Evolutionary conservation across 2,329 filamentous ascomycete species (phyloP).

Genomic region (Diaporthe helianthi): DNA sequence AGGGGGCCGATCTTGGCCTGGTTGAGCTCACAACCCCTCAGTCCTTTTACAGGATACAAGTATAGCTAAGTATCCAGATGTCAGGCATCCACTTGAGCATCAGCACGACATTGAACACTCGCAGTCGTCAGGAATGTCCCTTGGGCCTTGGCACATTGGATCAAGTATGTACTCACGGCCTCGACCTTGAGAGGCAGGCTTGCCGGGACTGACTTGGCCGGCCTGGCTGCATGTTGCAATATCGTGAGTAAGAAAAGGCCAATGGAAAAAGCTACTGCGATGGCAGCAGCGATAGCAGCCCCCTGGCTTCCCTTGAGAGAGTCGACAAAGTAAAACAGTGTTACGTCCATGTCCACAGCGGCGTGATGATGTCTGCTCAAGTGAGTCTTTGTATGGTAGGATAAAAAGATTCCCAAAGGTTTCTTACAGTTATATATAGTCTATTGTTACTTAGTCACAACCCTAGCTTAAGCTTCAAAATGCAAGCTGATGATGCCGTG

Average conservation of each 20-base stretch:
- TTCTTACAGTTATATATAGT: too few relatives aligned
- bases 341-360: not conserved
- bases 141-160: not conserved
- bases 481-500: not conserved
- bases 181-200: constrained; percentile 20
- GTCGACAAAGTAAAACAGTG: not conserved
- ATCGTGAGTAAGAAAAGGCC: constrained; percentile 7
- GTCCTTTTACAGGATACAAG: constrained; percentile 15
- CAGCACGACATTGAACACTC: too few relatives aligned
- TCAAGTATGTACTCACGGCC: not conserved
- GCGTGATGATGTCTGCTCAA: not conserved
- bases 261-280: not conserved
- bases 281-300: not conserved
- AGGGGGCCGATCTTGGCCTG: constrained; percentile 7
- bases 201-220: not conserved
- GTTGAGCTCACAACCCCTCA: constrained; percentile 11
- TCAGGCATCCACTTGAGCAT: not conserved
- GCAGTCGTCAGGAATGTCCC: not conserved
- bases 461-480: not conserved
- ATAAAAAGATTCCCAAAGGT: not conserved
- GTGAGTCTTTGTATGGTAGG: not conserved
- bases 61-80: too few relatives aligned
- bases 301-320: not conserved
- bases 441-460: too few relatives aligned
- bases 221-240: not conserved